Conservation (phyloP, 345 rosid species). For the Boechera retrofracta region DNA sequence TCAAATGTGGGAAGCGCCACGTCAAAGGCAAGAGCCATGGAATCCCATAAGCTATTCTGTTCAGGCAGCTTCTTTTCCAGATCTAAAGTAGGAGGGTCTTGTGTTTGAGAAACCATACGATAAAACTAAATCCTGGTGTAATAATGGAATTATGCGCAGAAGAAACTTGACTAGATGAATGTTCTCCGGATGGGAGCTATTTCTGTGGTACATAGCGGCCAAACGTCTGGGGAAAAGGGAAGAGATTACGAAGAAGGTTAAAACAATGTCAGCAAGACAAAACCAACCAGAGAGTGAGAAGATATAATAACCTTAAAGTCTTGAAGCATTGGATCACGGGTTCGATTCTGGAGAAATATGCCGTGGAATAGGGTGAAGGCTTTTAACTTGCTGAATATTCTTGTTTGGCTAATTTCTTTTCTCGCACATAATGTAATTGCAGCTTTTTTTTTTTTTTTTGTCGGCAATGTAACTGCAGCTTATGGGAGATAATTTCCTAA, state of each 20-base stretch:
- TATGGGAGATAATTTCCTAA: slow-evolving; percentile 87
- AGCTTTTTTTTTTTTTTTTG: no score
- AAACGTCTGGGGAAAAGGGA: slow-evolving; percentile 52
- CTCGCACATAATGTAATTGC: neutral
- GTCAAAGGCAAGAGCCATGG: slow-evolving; percentile 57
- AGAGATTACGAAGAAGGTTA: slow-evolving; percentile 4
- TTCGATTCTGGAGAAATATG: slow-evolving; percentile 41
- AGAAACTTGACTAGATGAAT: slow-evolving; percentile 70
- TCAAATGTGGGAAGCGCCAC: slow-evolving; percentile 45
- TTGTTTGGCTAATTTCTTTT: slow-evolving; percentile 28
- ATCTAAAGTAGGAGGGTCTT: slow-evolving; percentile 44
- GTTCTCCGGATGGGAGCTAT: slow-evolving; percentile 53
- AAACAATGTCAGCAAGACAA: slow-evolving; percentile 6
- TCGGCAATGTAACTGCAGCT: slow-evolving; percentile 48
- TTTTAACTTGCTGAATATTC: no score
- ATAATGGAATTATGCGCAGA: slow-evolving; percentile 52
- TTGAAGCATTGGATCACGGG: slow-evolving; percentile 69
- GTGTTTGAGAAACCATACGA: slow-evolving; percentile 47
- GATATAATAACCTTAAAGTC: slow-evolving; percentile 63
- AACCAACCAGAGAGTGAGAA: slow-evolving; percentile 8
- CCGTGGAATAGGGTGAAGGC: slow-evolving; percentile 43
- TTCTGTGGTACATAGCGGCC: slow-evolving; percentile 48
- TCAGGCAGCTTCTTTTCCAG: slow-evolving; percentile 51
- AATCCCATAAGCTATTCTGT: slow-evolving; percentile 64
- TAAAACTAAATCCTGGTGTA: slow-evolving; percentile 49